These are phyloP conservation scores for Halenospora varia DNA, from an alignment of 495 filamentous ascomycete species.

Conservation along the genomic window DNA sequence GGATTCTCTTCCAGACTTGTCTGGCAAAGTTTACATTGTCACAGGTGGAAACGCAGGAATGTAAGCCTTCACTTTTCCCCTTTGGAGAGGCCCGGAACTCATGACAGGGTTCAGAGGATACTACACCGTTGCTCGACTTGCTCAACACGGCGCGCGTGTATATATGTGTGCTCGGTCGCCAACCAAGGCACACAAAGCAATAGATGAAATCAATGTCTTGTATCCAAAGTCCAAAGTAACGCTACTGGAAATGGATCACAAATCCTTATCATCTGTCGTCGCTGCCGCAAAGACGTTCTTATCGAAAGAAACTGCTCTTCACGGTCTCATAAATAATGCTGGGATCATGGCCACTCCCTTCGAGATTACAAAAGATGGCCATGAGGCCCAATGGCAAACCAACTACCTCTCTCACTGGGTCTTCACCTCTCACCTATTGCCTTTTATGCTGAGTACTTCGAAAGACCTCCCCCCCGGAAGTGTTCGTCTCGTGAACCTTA, in stretches of 20 bases:
- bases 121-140: conserved; percentile 59
- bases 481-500: conserved; percentile 40
- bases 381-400: conserved; percentile 64
- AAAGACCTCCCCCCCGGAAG: conserved; percentile 27
- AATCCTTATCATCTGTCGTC: conserved; percentile 32
- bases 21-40: neutral
- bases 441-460: conserved; percentile 50
- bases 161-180: conserved; percentile 59
- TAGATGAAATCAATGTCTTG: conserved; percentile 43
- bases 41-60: neutral
- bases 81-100: neutral
- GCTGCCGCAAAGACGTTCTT: conserved; percentile 32
- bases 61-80: neutral
- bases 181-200: conserved; percentile 47
- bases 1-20: neutral
- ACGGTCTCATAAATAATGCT: conserved; percentile 67
- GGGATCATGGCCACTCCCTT: conserved; percentile 58
- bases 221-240: conserved; percentile 34
- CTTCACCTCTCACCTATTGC: conserved; percentile 58
- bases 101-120: conserved; percentile 42
- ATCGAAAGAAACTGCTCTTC: conserved; percentile 39
- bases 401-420: conserved; percentile 70
- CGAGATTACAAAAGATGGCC: conserved; percentile 50
- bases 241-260: conserved; percentile 40
- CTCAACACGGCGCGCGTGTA: conserved; percentile 57